A percentile compares a stretch with the other conserved stretches of the same genome.
Evolutionary conservation across 176 grass and related monocot genomes (phyloP).

Genomic region (Poa annua): DNA sequence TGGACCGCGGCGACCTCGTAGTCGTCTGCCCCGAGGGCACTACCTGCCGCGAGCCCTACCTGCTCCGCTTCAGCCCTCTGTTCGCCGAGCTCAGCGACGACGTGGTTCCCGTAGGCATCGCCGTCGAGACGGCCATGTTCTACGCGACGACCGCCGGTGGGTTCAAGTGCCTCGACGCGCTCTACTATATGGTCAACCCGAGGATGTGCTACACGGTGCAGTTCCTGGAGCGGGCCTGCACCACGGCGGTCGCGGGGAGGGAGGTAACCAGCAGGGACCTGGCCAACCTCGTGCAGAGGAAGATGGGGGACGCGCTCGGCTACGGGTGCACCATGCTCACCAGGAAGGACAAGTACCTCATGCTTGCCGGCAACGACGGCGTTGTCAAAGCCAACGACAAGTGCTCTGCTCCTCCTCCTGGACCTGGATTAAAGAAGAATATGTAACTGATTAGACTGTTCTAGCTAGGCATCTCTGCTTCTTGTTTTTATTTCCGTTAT

Average conservation of each 20-base stretch:
- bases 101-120: constrained; percentile 63
- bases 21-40: constrained; percentile 84
- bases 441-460: background rate
- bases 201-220: constrained; percentile 60
- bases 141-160: constrained; percentile 76
- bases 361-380: constrained; percentile 82
- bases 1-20: constrained; percentile 49
- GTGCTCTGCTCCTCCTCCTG: background rate
- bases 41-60: constrained; percentile 73
- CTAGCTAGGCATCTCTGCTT: background rate
- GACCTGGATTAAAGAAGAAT: background rate
- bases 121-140: constrained; percentile 65
- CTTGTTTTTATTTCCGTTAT: background rate
- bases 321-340: constrained; percentile 72
- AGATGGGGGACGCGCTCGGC: constrained; percentile 64
- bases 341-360: constrained; percentile 83
- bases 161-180: constrained; percentile 70
- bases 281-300: constrained; percentile 67
- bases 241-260: background rate
- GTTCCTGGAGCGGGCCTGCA: constrained; percentile 56
- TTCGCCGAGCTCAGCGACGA: constrained; percentile 69
- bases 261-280: constrained; percentile 37
- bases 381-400: constrained; percentile 24
- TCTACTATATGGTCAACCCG: constrained; percentile 73
- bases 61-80: constrained; percentile 80